phyloP scores from a whole-genome alignment of 768 basidiomycete genomes.

The Suillus sp. region DNA sequence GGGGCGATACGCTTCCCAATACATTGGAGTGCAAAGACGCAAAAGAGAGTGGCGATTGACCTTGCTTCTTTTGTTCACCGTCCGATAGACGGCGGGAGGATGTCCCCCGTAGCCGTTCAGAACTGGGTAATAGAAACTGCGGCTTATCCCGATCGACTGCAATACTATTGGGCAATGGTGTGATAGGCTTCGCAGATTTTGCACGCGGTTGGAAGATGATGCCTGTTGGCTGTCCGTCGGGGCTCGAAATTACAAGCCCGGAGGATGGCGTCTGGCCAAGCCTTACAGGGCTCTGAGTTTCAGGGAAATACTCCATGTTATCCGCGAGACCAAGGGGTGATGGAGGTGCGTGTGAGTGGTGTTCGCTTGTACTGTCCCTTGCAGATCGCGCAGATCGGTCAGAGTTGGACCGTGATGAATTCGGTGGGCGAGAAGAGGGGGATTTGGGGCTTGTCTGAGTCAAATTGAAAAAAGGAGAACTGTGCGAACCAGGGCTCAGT shows the following conservation, averaged over 20 bases:
- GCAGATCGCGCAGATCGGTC: slow-evolving; percentile 63
- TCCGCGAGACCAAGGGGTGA: slow-evolving; percentile 75
- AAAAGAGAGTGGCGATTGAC: slow-evolving; percentile 31
- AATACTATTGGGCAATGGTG: slow-evolving; percentile 37
- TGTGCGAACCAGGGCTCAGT: slow-evolving; percentile 65
- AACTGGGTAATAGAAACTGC: slow-evolving; percentile 32
- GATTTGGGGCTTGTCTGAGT: slow-evolving; percentile 41
- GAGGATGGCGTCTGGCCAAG: slow-evolving; percentile 79
- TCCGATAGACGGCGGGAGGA: slow-evolving; percentile 29
- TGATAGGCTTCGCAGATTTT: slow-evolving; percentile 38
- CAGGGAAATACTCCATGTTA: slow-evolving; percentile 66
- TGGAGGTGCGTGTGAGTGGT: slow-evolving; percentile 49
- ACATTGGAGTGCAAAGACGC: slow-evolving; percentile 28
- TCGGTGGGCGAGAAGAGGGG: slow-evolving; percentile 44
- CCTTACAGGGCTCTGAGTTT: slow-evolving; percentile 57
- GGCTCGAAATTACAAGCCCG: slow-evolving; percentile 88
- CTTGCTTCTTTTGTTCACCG: slow-evolving; percentile 30
- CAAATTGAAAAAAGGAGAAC: slow-evolving; percentile 45
- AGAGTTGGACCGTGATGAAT: slow-evolving; percentile 55
- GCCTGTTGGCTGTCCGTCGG: slow-evolving; percentile 92
- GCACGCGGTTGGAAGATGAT: slow-evolving; percentile 90
- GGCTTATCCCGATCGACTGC: slow-evolving; percentile 46
- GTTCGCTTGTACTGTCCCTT: slow-evolving; percentile 44
- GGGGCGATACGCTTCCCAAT: slow-evolving; percentile 15
- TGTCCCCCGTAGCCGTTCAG: slow-evolving; percentile 31